These are phyloP conservation scores for Chondrus crispus DNA, from an alignment of 23 red algal genomes.

Conservation along the genomic window DNA sequence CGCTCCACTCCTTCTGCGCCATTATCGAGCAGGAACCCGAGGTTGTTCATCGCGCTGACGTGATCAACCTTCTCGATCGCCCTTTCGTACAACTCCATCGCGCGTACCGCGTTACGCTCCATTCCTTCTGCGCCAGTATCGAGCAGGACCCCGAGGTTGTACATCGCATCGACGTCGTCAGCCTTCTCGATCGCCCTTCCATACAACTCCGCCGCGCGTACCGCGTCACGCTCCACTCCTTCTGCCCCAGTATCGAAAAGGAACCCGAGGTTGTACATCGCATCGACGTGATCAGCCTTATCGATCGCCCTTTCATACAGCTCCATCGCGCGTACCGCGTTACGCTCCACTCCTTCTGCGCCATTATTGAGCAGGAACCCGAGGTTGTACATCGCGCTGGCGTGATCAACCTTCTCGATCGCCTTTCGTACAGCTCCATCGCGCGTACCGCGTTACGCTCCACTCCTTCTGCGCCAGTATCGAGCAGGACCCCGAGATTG, in stretches of 20 bases:
- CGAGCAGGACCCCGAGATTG: neutral
- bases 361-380: slow-evolving; percentile 22
- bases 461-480: neutral
- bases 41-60: neutral
- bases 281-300: neutral
- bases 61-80: slow-evolving; percentile 1
- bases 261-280: neutral
- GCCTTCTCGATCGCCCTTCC: neutral
- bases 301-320: slow-evolving; percentile 23
- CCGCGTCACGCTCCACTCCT: slow-evolving; percentile 21
- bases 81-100: slow-evolving; percentile 20
- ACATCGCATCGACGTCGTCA: slow-evolving; percentile 9
- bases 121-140: neutral
- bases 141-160: slow-evolving; percentile 3
- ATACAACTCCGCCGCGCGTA: slow-evolving; percentile 17
- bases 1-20: slow-evolving; percentile 29
- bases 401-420: neutral
- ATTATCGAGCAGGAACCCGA: slow-evolving; percentile 5
- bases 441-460: neutral
- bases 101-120: neutral
- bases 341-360: neutral
- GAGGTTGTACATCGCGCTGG: neutral
- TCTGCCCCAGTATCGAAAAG: slow-evolving; percentile 10
- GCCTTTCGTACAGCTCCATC: slow-evolving; percentile 36
- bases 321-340: neutral